Conservation (phyloP, 129 eudicot species). For the Flaveria robusta region DNA sequence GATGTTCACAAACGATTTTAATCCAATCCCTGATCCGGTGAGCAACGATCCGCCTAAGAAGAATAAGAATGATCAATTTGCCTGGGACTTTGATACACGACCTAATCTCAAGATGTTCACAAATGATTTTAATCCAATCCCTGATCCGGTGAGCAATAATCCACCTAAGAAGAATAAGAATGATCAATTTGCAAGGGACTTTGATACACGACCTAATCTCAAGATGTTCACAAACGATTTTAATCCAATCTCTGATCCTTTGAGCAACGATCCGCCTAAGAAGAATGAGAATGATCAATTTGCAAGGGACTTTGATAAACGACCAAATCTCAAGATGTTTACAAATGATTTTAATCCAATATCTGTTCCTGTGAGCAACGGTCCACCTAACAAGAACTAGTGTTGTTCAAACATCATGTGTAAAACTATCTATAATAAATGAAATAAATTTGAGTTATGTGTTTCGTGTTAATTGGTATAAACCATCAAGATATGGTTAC, state of each 20-base stretch:
- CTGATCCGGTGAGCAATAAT: no score
- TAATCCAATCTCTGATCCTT: background rate
- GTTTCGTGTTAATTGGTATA: background rate
- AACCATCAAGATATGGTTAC: background rate
- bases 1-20: no score
- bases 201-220: background rate
- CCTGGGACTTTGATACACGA: conserved; percentile 36
- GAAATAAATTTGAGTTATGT: background rate
- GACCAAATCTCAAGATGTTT: background rate
- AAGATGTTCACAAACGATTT: background rate
- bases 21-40: no score
- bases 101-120: conserved; percentile 21
- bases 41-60: background rate
- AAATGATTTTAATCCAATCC: no score
- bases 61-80: conserved; percentile 21
- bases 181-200: background rate
- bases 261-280: background rate
- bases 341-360: background rate
- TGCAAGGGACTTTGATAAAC: background rate
- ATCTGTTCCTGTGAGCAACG: background rate
- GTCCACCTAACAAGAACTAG: conserved; percentile 23
- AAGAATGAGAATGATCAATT: background rate
- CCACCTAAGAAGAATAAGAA: no score
- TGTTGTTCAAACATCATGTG: background rate
- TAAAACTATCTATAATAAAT: background rate